Conservation (phyloP, 2,329 filamentous ascomycete species). For the Grosmannia serpens region DNA sequence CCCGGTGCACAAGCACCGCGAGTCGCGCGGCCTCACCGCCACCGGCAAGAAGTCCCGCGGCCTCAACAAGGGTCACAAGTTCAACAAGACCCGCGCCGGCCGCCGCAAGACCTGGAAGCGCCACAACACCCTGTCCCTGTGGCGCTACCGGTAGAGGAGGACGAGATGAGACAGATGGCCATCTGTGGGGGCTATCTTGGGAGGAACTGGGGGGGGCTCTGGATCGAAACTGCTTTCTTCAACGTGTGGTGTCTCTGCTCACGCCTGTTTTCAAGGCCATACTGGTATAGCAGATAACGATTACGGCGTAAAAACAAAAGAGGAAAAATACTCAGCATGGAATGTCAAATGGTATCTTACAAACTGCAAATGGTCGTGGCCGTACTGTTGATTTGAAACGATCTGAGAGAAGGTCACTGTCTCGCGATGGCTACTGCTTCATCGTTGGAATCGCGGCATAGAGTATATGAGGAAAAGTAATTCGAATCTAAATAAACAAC, state of each 20-base stretch:
- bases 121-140: constrained; percentile 98
- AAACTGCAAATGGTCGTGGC: too few species aligned
- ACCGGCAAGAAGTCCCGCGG: constrained; percentile 99
- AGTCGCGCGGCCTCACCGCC: constrained; percentile 90
- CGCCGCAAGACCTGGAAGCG: constrained; percentile 99
- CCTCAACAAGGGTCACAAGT: constrained; percentile 97
- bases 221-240: not conserved
- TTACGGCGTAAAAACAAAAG: not conserved
- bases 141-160: constrained; percentile 76
- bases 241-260: not conserved
- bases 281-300: not conserved
- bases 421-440: too few species aligned
- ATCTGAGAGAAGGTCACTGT: too few species aligned
- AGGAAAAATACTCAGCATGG: not conserved
- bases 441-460: too few species aligned
- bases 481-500: not conserved
- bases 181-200: not conserved
- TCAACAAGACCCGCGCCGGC: constrained; percentile 96
- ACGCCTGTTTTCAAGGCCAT: not conserved
- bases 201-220: not conserved
- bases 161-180: not conserved
- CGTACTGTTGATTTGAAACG: too few species aligned
- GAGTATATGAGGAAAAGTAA: not conserved
- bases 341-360: not conserved
- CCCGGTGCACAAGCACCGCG: constrained; percentile 99